Conservation (phyloP, 176 grass and related monocot species). For the Aegilops bicornis region DNA sequence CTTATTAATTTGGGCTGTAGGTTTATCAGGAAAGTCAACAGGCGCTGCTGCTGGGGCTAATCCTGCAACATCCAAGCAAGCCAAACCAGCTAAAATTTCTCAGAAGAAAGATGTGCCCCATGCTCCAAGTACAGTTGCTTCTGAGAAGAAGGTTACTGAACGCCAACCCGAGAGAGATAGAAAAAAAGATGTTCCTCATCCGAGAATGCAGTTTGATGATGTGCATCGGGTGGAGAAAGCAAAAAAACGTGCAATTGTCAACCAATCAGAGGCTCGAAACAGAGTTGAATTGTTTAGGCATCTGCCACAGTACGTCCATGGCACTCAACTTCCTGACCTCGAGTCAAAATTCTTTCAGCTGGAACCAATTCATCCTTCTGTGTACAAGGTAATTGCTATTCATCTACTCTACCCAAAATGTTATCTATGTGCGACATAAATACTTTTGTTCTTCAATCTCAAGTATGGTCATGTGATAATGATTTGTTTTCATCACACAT, state of each 20-base stretch:
- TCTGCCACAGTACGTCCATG: conserved; percentile 87
- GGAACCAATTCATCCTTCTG: conserved; percentile 91
- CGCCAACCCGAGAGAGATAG: conserved; percentile 66
- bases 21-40: conserved; percentile 33
- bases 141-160: conserved; percentile 72
- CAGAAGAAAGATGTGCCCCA: conserved; percentile 73
- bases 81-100: conserved; percentile 54
- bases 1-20: conserved; percentile 21
- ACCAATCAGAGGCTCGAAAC: conserved; percentile 80
- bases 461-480: conserved; percentile 8
- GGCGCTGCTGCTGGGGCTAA: conserved; percentile 37
- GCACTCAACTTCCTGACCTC: conserved; percentile 91
- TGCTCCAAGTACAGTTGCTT: conserved; percentile 46
- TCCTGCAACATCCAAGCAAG: conserved; percentile 49
- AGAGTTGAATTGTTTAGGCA: conserved; percentile 91
- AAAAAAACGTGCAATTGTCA: conserved; percentile 86
- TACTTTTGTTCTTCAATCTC: neutral
- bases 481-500: conserved; percentile 4
- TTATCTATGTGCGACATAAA: neutral
- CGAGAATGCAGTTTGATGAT: conserved; percentile 98
- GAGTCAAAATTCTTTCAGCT: conserved; percentile 95
- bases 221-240: conserved; percentile 75
- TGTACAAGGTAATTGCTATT: conserved; percentile 68
- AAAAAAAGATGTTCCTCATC: conserved; percentile 89
- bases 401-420: neutral